Conservation (phyloP, 2,329 filamentous ascomycete species). For the Hypoxylon sp. region DNA sequence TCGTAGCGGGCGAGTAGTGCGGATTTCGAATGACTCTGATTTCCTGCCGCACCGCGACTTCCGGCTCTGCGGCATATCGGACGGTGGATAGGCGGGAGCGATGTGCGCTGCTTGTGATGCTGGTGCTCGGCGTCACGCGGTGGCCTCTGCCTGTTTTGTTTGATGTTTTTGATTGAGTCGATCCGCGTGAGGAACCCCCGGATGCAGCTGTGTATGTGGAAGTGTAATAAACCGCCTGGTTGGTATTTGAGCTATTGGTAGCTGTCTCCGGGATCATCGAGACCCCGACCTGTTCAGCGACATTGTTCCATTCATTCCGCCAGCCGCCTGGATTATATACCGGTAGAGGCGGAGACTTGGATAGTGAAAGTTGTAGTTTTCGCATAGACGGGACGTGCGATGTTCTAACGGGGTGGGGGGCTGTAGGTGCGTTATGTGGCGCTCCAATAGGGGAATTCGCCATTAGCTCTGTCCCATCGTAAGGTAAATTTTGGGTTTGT, state of each 20-base stretch:
- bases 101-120: constrained; percentile 37
- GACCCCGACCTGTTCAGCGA: constrained; percentile 28
- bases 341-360: constrained; percentile 32
- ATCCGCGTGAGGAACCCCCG: constrained; percentile 8
- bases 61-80: constrained; percentile 41
- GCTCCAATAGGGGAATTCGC: constrained; percentile 33
- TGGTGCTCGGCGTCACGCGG: constrained; percentile 38
- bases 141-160: constrained; percentile 5
- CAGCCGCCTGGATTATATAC: constrained; percentile 42
- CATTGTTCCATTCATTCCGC: constrained; percentile 41
- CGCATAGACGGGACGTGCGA: constrained; percentile 14
- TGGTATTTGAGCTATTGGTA: not conserved
- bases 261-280: constrained; percentile 3
- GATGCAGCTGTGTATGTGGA: constrained; percentile 11
- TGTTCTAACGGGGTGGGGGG: not conserved
- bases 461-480: constrained; percentile 31
- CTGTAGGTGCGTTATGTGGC: constrained; percentile 14
- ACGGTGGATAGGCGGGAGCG: constrained; percentile 42
- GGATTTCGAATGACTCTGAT: constrained; percentile 41
- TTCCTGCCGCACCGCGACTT: constrained; percentile 41
- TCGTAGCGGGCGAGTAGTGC: constrained; percentile 30
- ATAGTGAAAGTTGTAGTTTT: constrained; percentile 4
- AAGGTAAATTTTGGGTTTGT: constrained; percentile 8
- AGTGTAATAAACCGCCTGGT: constrained; percentile 11
- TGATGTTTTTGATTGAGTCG: constrained; percentile 3